A percentile compares a stretch with the other conserved stretches of the same genome.
These are phyloP conservation scores for Acanthamoeba healyi DNA, from an alignment of 208 protist genomes.

Conservation along the genomic window DNA sequence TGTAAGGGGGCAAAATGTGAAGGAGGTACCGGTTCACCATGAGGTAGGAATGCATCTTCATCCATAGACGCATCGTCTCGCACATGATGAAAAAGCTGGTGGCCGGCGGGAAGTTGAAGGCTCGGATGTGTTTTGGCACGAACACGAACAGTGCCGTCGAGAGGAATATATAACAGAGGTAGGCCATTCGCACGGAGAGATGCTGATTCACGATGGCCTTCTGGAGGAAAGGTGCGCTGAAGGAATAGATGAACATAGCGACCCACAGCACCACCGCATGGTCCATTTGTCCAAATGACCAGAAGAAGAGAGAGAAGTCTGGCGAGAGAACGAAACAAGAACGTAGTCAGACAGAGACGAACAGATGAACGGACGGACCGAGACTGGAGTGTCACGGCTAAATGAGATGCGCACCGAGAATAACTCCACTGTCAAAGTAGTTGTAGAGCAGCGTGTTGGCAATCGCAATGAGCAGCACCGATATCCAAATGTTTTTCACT, in stretches of 20 bases:
- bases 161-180: conserved; percentile 40
- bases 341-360: too few species aligned
- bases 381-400: too few species aligned
- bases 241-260: conserved; percentile 7
- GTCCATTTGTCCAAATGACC: conserved; percentile 37
- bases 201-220: conserved; percentile 6
- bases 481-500: conserved; percentile 65
- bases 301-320: conserved; percentile 56
- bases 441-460: conserved; percentile 63
- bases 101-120: conserved; percentile 38
- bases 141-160: neutral
- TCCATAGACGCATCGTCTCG: conserved; percentile 44
- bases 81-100: conserved; percentile 40
- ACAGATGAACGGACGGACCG: neutral
- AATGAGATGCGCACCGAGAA: neutral
- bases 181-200: neutral
- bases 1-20: too few species aligned
- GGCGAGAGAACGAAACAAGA: too few species aligned
- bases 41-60: conserved; percentile 6
- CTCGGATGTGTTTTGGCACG: neutral
- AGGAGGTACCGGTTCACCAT: neutral
- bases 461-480: conserved; percentile 32
- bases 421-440: conserved; percentile 37
- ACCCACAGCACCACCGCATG: conserved; percentile 8
- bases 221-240: conserved; percentile 31